Evolutionary conservation across 2,329 filamentous ascomycete species (phyloP).

Genomic region (Fusarium globosum): DNA sequence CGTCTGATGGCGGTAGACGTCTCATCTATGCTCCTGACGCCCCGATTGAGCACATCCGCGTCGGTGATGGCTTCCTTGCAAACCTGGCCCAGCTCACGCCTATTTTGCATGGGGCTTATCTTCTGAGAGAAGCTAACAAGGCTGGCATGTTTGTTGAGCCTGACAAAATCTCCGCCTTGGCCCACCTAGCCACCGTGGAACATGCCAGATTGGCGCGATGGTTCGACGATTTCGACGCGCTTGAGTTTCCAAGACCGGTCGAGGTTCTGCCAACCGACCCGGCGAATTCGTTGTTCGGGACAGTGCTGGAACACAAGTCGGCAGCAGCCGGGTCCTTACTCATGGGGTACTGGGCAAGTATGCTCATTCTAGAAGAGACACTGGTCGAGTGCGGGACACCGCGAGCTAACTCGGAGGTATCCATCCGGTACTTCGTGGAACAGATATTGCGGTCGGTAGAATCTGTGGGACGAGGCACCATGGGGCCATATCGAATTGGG

Average conservation of each 20-base stretch:
- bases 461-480: constrained; percentile 50
- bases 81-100: constrained; percentile 50
- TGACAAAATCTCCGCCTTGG: constrained; percentile 46
- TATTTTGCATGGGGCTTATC: constrained; percentile 48
- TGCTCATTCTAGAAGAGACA: constrained; percentile 54
- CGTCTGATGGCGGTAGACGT: constrained; percentile 42
- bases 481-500: constrained; percentile 54
- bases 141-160: constrained; percentile 46
- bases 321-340: constrained; percentile 51
- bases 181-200: constrained; percentile 42
- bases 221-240: constrained; percentile 46
- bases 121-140: constrained; percentile 47
- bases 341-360: constrained; percentile 53
- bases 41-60: constrained; percentile 36
- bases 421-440: constrained; percentile 44
- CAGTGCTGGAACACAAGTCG: constrained; percentile 47
- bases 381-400: constrained; percentile 49
- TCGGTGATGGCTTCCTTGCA: constrained; percentile 50
- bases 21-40: constrained; percentile 43
- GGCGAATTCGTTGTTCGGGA: constrained; percentile 47
- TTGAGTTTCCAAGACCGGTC: constrained; percentile 38
- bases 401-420: constrained; percentile 39
- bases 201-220: constrained; percentile 49
- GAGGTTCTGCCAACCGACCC: constrained; percentile 47
- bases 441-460: constrained; percentile 54